A percentile compares a stretch with the other conserved stretches of the same genome.
These are phyloP conservation scores for Ustilago hordei DNA, from an alignment of 1,284 basidiomycete species.

Conservation along the genomic window DNA sequence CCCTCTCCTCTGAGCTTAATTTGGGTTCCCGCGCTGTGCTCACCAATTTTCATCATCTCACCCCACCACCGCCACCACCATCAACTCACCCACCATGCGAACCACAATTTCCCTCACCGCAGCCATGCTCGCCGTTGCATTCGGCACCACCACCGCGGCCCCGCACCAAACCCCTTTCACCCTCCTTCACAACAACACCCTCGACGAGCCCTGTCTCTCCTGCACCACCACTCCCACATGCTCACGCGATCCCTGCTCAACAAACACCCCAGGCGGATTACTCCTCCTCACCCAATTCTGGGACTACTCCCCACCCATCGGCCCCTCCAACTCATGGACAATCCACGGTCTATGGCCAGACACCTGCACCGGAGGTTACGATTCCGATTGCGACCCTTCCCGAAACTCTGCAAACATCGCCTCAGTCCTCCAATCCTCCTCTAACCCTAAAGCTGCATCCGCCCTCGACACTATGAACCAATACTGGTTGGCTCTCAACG, in stretches of 20 bases:
- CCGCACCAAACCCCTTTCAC: conserved; percentile 20
- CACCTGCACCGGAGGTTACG: conserved; percentile 46
- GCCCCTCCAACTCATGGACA: conserved; percentile 48
- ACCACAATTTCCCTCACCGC: neutral
- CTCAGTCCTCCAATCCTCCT: conserved; percentile 16
- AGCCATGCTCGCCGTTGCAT: neutral
- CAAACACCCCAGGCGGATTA: conserved; percentile 56
- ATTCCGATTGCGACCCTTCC: conserved; percentile 38
- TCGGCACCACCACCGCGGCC: conserved; percentile 5
- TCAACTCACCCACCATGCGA: conserved; percentile 10
- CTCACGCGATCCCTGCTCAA: conserved; percentile 35
- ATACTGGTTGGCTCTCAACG: conserved; percentile 53
- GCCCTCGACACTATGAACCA: conserved; percentile 54
- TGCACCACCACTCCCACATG: conserved; percentile 28
- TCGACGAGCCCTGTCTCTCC: conserved; percentile 29
- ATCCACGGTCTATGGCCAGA: conserved; percentile 59
- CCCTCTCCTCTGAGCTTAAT: neutral
- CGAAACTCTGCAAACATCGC: conserved; percentile 42
- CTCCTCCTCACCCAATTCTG: conserved; percentile 54
- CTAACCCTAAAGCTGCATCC: conserved; percentile 16
- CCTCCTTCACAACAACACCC: neutral
- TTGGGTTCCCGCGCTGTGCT: neutral
- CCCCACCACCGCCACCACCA: neutral
- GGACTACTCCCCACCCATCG: conserved; percentile 54
- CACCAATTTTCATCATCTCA: neutral